These are phyloP conservation scores for Calvatia gigantea DNA, from an alignment of 768 basidiomycete genomes.

Conservation along the genomic window DNA sequence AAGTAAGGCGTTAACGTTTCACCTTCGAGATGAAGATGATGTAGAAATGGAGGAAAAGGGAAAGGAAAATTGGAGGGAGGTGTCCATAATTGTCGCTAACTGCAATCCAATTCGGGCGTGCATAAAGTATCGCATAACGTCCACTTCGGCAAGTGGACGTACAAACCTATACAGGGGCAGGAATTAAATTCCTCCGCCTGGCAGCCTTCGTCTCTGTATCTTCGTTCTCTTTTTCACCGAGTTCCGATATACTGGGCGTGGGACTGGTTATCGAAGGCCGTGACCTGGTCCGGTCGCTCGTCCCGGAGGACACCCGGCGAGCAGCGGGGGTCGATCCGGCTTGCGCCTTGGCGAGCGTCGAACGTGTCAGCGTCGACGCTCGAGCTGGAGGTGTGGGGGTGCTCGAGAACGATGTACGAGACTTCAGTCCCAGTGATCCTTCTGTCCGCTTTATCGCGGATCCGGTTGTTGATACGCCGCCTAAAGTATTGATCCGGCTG, in stretches of 20 bases:
- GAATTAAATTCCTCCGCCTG: constrained; percentile 29
- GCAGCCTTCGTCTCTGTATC: constrained; percentile 21
- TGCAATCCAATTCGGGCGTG: constrained; percentile 1
- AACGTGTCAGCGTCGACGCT: constrained; percentile 31
- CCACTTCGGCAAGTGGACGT: background rate
- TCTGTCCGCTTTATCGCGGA: constrained; percentile 22
- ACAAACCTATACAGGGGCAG: constrained; percentile 21
- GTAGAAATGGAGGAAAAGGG: background rate
- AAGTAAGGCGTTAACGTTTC: background rate
- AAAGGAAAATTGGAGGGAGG: background rate
- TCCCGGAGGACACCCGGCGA: constrained; percentile 29
- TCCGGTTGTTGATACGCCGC: constrained; percentile 22
- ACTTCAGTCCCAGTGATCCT: constrained; percentile 49
- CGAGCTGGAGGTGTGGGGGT: constrained; percentile 37
- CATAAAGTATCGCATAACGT: background rate
- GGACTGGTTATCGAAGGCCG: constrained; percentile 33
- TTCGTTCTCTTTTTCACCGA: constrained; percentile 62
- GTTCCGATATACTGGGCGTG: constrained; percentile 36
- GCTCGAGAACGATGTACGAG: constrained; percentile 30
- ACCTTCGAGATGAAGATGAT: background rate
- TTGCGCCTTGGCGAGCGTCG: constrained; percentile 29
- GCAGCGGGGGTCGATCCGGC: constrained; percentile 25
- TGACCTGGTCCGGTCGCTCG: constrained; percentile 26
- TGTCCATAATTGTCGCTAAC: constrained; percentile 5
- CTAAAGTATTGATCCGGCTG: constrained; percentile 34